Base-by-base conservation (phyloP, 768 basidiomycete species). In the Candolleomyces efflorescens region DNA sequence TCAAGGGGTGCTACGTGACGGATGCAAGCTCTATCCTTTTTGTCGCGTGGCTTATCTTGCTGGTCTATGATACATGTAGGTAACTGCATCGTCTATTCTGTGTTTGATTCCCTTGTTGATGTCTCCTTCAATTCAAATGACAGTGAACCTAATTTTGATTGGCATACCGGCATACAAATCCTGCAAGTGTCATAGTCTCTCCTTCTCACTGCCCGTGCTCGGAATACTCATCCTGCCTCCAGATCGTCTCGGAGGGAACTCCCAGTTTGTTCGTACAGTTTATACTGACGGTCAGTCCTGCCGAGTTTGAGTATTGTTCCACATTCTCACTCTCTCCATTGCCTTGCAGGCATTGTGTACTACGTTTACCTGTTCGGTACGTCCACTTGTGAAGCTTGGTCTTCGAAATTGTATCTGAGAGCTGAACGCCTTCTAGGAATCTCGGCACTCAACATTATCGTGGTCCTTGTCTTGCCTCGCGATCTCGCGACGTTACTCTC, bases 301-400 rank as follows among this genome's bases (percentile, higher is more conserved):
- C 13, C 13, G 41, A 32, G 11, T 32, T 32, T 32, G 41, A 39
- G 17, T 17, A 39, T 39, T 39, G 38, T 9, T 17, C 15, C 41
- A n/a, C n/a, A 44, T 41, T 6, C 20, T 26, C 24, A 22, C 13
- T 43, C 23, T 5, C 13, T 20, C 22, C 5, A 37, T 20, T n/a
- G 53, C 18, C 26, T 39, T 37, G 22, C 46, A 66, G 65, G 65
- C 6, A 52, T 64, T 15, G 41, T 67, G 2, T 67, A 67, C 51
- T 67, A 67, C 44, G 44, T 62, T 7, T 65, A 65, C 51, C 59
- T 67, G 5, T 67, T 65, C 27, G 60, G 65, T 63, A 54, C 53
- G 63, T 32, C 23, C 15, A 17, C 13, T 43, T 1, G 3, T 22
- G 3, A 24, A 32, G 2, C 11, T 32, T 45, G 18, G 18, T 17